Conservation (phyloP, 2,329 filamentous ascomycete species). For the Sclerotinia glacialis region DNA sequence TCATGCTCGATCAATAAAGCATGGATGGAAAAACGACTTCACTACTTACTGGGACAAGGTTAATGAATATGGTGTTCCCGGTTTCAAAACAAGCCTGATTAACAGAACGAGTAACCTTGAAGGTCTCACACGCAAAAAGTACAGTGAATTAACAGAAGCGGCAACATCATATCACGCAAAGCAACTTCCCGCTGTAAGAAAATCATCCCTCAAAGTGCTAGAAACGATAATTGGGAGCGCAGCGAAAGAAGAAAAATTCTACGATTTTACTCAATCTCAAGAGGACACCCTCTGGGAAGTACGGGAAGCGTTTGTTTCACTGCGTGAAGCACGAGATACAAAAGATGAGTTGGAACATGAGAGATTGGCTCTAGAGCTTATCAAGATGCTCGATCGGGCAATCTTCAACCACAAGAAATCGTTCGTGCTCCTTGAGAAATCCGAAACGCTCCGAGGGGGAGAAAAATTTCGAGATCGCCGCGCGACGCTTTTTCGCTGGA, state of each 20-base stretch:
- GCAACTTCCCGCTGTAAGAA: background rate
- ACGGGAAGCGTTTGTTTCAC: background rate
- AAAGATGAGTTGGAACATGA: background rate
- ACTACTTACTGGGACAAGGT: background rate
- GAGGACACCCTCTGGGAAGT: background rate
- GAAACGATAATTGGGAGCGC: background rate
- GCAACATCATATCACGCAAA: background rate
- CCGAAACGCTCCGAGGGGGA: background rate
- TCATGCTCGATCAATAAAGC: slow-evolving; percentile 6
- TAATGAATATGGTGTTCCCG: background rate
- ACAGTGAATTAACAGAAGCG: background rate
- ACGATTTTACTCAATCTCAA: background rate
- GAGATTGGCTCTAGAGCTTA: background rate
- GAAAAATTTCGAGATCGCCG: slow-evolving; percentile 9
- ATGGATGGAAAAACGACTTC: background rate
- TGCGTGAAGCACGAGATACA: background rate
- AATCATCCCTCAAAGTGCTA: background rate
- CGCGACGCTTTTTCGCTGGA: slow-evolving; percentile 10
- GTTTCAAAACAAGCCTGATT: fast-evolving
- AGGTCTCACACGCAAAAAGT: background rate
- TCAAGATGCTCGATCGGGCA: background rate
- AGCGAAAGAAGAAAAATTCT: background rate
- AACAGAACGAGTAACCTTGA: background rate
- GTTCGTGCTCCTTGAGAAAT: background rate
- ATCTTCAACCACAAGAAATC: background rate